phyloP scores from a whole-genome alignment of 2,329 filamentous ascomycete species.

The Aspergillus persii region DNA sequence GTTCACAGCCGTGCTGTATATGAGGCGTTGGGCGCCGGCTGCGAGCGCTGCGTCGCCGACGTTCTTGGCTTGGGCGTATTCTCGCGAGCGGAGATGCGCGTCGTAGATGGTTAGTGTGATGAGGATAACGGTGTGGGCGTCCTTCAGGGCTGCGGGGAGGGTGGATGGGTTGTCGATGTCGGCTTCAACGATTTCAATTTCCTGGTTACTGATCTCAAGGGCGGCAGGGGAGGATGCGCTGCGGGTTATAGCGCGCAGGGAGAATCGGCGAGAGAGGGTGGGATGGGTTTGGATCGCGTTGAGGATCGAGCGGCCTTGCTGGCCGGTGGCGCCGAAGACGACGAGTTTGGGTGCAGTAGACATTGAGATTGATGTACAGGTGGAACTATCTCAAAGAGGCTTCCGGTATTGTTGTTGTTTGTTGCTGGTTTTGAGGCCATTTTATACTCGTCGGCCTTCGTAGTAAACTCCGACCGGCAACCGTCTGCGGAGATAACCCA shows the following conservation, averaged over 20 bases:
- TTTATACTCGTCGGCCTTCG: neutral
- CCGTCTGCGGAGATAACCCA: neutral
- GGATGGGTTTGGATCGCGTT: slow-evolving; percentile 43
- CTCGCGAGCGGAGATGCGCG: slow-evolving; percentile 24
- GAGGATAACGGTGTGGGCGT: slow-evolving; percentile 44
- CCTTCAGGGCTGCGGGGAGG: slow-evolving; percentile 40
- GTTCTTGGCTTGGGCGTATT: slow-evolving; percentile 24
- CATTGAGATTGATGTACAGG: slow-evolving; percentile 10
- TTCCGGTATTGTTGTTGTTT: too few species aligned
- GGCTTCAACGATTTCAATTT: slow-evolving; percentile 54
- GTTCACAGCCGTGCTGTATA: slow-evolving; percentile 28
- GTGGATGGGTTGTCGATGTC: slow-evolving; percentile 47
- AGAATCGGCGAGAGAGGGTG: slow-evolving; percentile 48
- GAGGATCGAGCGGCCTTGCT: slow-evolving; percentile 60
- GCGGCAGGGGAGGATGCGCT: slow-evolving; percentile 45
- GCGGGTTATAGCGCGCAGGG: slow-evolving; percentile 57
- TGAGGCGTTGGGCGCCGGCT: slow-evolving; percentile 27
- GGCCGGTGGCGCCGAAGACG: slow-evolving; percentile 60
- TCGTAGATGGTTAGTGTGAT: slow-evolving; percentile 19
- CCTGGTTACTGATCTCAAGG: slow-evolving; percentile 44
- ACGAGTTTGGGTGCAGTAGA: slow-evolving; percentile 32
- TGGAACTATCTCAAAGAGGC: too few species aligned
- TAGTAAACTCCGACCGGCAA: neutral
- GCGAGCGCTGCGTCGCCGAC: slow-evolving; percentile 31
- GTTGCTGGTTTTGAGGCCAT: too few species aligned